Evolutionary conservation across 2,329 filamentous ascomycete species (phyloP).

Genomic region (Cladophialophora carrionii): DNA sequence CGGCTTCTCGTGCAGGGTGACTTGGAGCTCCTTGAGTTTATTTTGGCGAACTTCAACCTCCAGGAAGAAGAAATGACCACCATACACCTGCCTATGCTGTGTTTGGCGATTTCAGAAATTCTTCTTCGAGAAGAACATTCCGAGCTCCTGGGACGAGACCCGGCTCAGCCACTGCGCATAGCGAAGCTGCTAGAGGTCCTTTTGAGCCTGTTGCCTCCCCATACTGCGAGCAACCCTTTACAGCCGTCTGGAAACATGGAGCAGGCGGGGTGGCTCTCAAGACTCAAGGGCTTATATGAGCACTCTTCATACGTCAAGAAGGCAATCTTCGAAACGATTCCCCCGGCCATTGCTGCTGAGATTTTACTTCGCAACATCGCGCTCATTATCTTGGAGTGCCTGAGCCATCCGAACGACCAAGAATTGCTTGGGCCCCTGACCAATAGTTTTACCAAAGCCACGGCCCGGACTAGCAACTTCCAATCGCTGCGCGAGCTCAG

Average conservation of each 20-base stretch:
- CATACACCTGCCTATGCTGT: conserved; percentile 31
- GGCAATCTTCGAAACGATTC: conserved; percentile 16
- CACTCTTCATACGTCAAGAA: conserved; percentile 26
- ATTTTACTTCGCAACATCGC: conserved; percentile 27
- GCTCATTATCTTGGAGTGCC: conserved; percentile 27
- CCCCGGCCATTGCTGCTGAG: conserved; percentile 18
- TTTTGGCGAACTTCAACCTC: conserved; percentile 86
- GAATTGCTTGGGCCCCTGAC: conserved; percentile 16
- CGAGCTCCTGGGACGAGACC: conserved; percentile 37
- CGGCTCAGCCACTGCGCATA: conserved; percentile 55
- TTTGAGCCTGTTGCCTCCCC: conserved; percentile 39
- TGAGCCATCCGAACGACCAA: conserved; percentile 14
- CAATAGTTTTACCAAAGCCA: conserved; percentile 22
- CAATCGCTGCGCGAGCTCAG: conserved; percentile 18
- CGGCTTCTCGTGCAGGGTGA: conserved; percentile 57
- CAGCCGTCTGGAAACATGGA: conserved; percentile 5
- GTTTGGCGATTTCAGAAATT: conserved; percentile 36
- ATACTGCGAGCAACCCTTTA: neutral
- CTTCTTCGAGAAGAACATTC: conserved; percentile 15
- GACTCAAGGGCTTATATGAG: conserved; percentile 21
- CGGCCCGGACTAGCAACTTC: conserved; percentile 21
- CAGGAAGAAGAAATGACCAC: conserved; percentile 84
- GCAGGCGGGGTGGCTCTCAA: conserved; percentile 22
- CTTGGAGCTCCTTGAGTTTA: conserved; percentile 76
- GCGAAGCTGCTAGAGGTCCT: conserved; percentile 39